Evolutionary conservation across 164 flowering plant species (phyloP).

Genomic region (Magnolia officinalis): DNA sequence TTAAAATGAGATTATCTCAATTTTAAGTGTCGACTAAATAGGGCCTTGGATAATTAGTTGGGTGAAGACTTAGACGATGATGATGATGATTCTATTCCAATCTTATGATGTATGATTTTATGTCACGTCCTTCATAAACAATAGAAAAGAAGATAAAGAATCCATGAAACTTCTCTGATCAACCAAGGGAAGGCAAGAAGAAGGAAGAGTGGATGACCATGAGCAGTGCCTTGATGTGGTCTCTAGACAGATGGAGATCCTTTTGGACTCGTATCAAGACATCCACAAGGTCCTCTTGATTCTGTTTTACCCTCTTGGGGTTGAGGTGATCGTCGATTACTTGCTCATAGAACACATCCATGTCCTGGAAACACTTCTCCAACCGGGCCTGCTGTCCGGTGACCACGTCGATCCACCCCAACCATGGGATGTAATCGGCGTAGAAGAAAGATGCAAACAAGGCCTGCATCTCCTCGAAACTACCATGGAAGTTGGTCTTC

Average conservation of each 20-base stretch:
- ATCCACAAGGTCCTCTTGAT: not conserved
- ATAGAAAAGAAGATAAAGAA: no score
- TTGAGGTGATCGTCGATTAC: slow-evolving; percentile 4
- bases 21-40: no score
- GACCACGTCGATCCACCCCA: slow-evolving; percentile 4
- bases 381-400: not conserved
- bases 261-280: not conserved
- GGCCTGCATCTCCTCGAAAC: slow-evolving; percentile 41
- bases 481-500: slow-evolving; percentile 24
- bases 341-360: not conserved
- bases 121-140: no score
- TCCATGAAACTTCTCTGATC: no score
- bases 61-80: no score
- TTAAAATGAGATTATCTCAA: no score
- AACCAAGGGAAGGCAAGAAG: no score
- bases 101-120: no score
- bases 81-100: no score
- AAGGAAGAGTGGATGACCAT: not conserved
- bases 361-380: not conserved
- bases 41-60: no score
- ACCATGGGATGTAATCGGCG: not conserved
- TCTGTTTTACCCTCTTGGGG: not conserved
- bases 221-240: slow-evolving; percentile 1
- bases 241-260: not conserved
- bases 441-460: slow-evolving; percentile 45